Conservation (phyloP, 129 eudicot species). For the Heracleum sosnowskyi region DNA sequence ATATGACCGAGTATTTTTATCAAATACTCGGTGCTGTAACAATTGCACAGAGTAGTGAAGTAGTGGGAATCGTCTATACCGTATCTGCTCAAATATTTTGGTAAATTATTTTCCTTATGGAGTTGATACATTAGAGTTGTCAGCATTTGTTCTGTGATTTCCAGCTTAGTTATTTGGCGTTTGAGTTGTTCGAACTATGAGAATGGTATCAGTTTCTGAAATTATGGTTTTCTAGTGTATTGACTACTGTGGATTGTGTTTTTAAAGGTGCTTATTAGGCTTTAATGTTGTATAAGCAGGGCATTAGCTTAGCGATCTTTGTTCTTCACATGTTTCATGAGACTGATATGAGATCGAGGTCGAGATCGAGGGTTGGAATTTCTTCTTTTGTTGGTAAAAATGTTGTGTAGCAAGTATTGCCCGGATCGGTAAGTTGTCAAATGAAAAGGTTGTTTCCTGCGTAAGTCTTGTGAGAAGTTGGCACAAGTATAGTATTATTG, state of each 20-base stretch:
- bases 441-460: not conserved
- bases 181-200: not conserved
- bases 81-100: not conserved
- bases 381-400: not conserved
- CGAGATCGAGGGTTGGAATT: not conserved
- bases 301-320: not conserved
- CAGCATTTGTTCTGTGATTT: not conserved
- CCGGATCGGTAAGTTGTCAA: not conserved
- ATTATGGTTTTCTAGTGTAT: no score
- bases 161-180: not conserved
- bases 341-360: no score
- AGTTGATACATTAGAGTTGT: not conserved
- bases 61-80: no score
- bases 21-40: not conserved
- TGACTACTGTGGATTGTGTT: no score
- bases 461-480: not conserved
- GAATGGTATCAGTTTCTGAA: not conserved
- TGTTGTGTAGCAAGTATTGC: not conserved
- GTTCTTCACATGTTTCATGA: not conserved
- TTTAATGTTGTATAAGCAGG: no score
- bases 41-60: not conserved
- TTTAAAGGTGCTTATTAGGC: no score
- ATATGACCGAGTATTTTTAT: not conserved
- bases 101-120: not conserved
- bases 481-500: not conserved